Conservation (phyloP, 257 asterid species). For the Oldenlandia corymbosa region DNA sequence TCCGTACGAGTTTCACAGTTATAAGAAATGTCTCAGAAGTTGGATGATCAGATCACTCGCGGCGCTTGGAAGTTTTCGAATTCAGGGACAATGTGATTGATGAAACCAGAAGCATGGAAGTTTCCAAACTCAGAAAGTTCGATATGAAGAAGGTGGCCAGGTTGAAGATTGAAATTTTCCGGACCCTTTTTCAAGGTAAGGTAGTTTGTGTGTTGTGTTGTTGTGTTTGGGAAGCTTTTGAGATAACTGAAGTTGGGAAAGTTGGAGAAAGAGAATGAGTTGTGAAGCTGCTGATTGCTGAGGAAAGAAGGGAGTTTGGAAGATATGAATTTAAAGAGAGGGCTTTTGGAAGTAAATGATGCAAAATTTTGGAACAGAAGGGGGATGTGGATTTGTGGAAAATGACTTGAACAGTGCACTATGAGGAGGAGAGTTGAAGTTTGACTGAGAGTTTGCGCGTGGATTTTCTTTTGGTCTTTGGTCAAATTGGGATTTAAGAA, state of each 20-base stretch:
- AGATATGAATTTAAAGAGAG: constrained; percentile 34
- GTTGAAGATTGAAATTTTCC: background rate
- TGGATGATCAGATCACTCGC: background rate
- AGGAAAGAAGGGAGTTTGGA: constrained; percentile 16
- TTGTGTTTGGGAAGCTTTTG: background rate
- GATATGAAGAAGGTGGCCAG: background rate
- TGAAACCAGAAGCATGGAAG: background rate
- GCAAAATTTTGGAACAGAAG: no score
- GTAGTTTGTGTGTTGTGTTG: no score
- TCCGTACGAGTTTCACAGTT: no score
- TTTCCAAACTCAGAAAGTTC: background rate
- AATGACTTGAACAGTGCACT: constrained; percentile 13
- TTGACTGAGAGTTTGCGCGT: constrained; percentile 57
- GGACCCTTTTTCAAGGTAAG: no score
- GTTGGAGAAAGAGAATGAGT: background rate
- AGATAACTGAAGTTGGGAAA: background rate
- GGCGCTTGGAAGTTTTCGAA: background rate
- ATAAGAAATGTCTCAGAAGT: background rate
- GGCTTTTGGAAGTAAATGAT: constrained; percentile 13
- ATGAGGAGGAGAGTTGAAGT: constrained; percentile 33
- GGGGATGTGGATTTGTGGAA: no score
- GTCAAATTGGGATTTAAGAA: constrained; percentile 26
- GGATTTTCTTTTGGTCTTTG: constrained; percentile 39
- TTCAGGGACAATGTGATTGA: background rate
- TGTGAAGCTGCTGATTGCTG: constrained; percentile 16